phyloP scores from a whole-genome alignment of 306 rosid species.

The Cicer pinnatifidum region DNA sequence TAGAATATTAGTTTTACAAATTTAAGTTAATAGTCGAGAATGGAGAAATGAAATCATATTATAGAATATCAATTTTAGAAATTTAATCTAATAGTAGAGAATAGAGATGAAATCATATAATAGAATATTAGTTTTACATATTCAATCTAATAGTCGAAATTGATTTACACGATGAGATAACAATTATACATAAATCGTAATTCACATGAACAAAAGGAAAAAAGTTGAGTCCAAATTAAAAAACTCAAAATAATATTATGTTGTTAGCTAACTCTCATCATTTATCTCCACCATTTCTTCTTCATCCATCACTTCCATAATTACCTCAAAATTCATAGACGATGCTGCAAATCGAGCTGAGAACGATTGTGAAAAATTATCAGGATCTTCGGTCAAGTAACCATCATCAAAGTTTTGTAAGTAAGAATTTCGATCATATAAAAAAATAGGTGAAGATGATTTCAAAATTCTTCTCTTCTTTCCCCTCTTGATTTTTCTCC shows the following conservation, averaged over 20 bases:
- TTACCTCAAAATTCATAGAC: conserved; percentile 41
- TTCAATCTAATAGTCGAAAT: not conserved
- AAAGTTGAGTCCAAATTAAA: not conserved
- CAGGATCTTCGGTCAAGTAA: conserved; percentile 53
- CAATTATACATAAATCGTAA: conserved; percentile 25
- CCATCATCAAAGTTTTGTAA: conserved; percentile 80
- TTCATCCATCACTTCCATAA: conserved; percentile 13
- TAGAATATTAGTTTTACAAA: not conserved
- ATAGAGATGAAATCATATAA: not conserved
- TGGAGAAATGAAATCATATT: not conserved
- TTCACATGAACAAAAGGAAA: not conserved
- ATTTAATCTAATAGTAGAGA: not conserved
- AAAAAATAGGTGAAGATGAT: conserved; percentile 36
- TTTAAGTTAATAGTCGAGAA: not conserved
- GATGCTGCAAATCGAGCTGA: conserved; percentile 80
- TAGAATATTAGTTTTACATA: not conserved
- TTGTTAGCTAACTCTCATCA: conserved; percentile 17
- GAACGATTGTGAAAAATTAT: conserved; percentile 65
- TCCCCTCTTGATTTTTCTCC: conserved; percentile 72
- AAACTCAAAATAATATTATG: conserved; percentile 1
- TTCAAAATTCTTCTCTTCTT: conserved; percentile 60
- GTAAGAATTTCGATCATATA: conserved; percentile 64
- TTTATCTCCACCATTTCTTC: conserved; percentile 25
- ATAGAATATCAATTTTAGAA: not conserved
- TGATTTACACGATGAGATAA: conserved; percentile 3